Percentiles rank a stretch among this genome's conserved stretches.
Evolutionary conservation across 2,329 filamentous ascomycete species (phyloP).

Genomic region (Orbilia ellipsospora): DNA sequence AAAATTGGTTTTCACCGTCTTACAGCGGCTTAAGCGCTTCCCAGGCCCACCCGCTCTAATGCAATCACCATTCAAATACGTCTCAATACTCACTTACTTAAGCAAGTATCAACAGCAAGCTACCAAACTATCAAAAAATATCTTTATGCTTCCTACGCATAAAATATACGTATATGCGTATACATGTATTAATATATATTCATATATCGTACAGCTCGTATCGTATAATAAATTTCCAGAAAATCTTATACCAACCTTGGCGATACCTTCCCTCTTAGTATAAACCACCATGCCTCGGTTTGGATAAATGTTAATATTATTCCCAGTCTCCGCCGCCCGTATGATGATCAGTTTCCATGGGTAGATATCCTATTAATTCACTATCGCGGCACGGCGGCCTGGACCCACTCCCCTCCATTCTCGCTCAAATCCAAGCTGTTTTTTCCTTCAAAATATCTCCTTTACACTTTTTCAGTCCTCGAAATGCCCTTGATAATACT

Average conservation of each 20-base stretch:
- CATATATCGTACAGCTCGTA: constrained; percentile 5
- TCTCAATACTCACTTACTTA: too few relatives aligned
- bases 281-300: too few relatives aligned
- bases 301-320: too few relatives aligned
- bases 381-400: constrained; percentile 1
- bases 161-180: neutral
- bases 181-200: neutral
- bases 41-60: constrained; percentile 7
- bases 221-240: constrained; percentile 8
- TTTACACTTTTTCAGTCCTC: too few relatives aligned
- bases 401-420: neutral
- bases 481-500: too few relatives aligned
- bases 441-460: too few relatives aligned
- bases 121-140: too few relatives aligned
- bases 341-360: neutral
- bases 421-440: too few relatives aligned
- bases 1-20: constrained; percentile 34
- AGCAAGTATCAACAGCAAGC: too few relatives aligned
- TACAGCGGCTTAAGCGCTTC: constrained; percentile 15
- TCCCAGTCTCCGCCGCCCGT: too few relatives aligned
- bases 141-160: neutral
- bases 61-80: too few relatives aligned
- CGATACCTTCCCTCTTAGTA: too few relatives aligned
- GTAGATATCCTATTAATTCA: neutral
- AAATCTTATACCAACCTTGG: neutral